A percentile compares a stretch with the other conserved stretches of the same genome.
phyloP scores from a whole-genome alignment of 2,329 filamentous ascomycete genomes.

The Kalmusia sp. region DNA sequence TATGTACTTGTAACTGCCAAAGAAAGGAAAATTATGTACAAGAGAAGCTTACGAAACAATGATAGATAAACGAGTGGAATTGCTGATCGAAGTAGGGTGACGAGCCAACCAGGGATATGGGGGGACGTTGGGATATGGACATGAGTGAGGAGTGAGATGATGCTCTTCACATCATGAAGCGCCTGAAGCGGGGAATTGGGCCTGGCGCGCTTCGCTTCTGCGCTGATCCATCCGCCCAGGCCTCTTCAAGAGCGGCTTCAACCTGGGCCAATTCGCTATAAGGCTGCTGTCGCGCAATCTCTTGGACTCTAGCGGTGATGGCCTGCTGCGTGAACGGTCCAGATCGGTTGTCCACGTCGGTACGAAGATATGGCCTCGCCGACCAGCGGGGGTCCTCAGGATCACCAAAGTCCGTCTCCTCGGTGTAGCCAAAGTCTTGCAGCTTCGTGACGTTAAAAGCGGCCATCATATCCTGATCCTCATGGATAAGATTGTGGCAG shows the following conservation, averaged over 20 bases:
- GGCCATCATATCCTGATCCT: slow-evolving; percentile 54
- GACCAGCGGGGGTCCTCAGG: slow-evolving; percentile 29
- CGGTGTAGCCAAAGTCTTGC: slow-evolving; percentile 33
- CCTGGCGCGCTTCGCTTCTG: slow-evolving; percentile 6
- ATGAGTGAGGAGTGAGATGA: not conserved
- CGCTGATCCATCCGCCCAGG: slow-evolving; percentile 18
- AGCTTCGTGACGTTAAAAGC: slow-evolving; percentile 51
- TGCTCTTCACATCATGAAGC: slow-evolving; percentile 10
- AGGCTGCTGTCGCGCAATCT: slow-evolving; percentile 29
- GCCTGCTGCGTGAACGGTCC: slow-evolving; percentile 24
- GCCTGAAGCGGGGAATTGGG: slow-evolving; percentile 10
- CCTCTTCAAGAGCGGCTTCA: slow-evolving; percentile 23
- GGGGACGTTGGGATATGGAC: not conserved
- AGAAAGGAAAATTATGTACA: not conserved
- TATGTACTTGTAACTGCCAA: not conserved
- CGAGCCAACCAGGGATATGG: too few species aligned
- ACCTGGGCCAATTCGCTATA: slow-evolving; percentile 29
- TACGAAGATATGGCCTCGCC: slow-evolving; percentile 20
- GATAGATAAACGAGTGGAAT: too few species aligned
- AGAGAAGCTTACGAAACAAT: not conserved
- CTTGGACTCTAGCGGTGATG: slow-evolving; percentile 16
- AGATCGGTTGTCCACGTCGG: slow-evolving; percentile 16
- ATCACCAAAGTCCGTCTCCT: slow-evolving; percentile 36
- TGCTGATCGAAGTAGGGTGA: not conserved
- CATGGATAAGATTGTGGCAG: slow-evolving; percentile 54